These are phyloP conservation scores for Fusarium sp. DNA, from an alignment of 2,329 filamentous ascomycete genomes.

Conservation along the genomic window DNA sequence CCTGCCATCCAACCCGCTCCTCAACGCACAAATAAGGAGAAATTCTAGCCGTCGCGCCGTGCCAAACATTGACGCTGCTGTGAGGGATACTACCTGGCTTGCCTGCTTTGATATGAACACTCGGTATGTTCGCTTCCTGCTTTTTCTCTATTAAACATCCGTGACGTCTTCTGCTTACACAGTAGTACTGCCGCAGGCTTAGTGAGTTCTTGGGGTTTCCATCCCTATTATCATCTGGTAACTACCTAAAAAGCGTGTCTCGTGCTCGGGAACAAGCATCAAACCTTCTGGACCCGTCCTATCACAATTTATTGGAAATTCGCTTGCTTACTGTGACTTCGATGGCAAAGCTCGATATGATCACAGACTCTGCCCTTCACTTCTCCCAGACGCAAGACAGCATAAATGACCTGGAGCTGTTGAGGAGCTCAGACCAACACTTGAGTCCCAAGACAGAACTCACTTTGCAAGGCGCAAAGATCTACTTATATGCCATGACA, in stretches of 20 bases:
- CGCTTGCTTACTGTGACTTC: not conserved
- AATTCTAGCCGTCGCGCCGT: not conserved
- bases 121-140: not conserved
- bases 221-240: accelerated
- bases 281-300: not conserved
- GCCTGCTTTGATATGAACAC: not conserved
- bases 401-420: not conserved
- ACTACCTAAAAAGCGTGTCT: not conserved
- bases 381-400: not conserved
- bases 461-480: not conserved
- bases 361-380: not conserved
- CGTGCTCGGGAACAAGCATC: not conserved
- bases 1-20: not conserved
- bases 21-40: not conserved
- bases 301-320: accelerated
- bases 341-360: not conserved
- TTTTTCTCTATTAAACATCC: no score
- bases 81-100: not conserved
- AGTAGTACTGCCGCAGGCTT: not conserved
- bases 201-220: not conserved
- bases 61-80: not conserved
- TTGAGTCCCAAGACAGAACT: not conserved
- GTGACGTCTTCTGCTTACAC: no score
- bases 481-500: not conserved
- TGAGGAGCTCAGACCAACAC: not conserved